Evolutionary conservation across 305 asterid species (phyloP).

Genomic region (Striga hermonthica): DNA sequence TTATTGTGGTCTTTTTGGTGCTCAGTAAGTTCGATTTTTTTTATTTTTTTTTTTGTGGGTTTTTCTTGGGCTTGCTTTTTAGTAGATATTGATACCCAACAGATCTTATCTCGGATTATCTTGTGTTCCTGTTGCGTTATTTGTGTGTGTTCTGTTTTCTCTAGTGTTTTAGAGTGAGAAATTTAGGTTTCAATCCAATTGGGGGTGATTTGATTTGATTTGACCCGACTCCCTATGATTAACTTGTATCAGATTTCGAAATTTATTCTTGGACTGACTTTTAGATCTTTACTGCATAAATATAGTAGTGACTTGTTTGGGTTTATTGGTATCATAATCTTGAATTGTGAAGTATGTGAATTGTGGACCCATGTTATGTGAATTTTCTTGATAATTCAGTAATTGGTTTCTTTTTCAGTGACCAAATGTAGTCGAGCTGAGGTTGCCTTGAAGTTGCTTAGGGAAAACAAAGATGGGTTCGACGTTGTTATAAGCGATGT

Average conservation of each 20-base stretch:
- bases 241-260: background rate
- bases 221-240: background rate
- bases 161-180: background rate
- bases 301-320: background rate
- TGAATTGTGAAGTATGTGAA: too few relatives aligned
- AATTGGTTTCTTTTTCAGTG: conserved; percentile 43
- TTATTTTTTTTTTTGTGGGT: conserved; percentile 5
- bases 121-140: too few relatives aligned
- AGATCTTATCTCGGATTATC: conserved; percentile 24
- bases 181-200: background rate
- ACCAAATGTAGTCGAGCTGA: conserved; percentile 78
- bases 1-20: conserved; percentile 22
- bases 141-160: background rate
- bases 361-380: too few relatives aligned
- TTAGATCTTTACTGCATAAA: background rate
- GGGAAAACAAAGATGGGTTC: conserved; percentile 70
- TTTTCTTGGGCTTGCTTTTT: conserved; percentile 18
- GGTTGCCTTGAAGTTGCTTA: conserved; percentile 54
- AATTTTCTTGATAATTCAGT: background rate
- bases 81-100: background rate
- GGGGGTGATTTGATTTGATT: background rate
- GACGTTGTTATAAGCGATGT: conserved; percentile 89
- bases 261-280: background rate
- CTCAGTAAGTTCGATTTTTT: conserved; percentile 24
- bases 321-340: background rate